Percentiles rank a stretch among this genome's conserved stretches.
phyloP scores from a whole-genome alignment of 2,329 filamentous ascomycete genomes.

The Aspergillus persii region DNA sequence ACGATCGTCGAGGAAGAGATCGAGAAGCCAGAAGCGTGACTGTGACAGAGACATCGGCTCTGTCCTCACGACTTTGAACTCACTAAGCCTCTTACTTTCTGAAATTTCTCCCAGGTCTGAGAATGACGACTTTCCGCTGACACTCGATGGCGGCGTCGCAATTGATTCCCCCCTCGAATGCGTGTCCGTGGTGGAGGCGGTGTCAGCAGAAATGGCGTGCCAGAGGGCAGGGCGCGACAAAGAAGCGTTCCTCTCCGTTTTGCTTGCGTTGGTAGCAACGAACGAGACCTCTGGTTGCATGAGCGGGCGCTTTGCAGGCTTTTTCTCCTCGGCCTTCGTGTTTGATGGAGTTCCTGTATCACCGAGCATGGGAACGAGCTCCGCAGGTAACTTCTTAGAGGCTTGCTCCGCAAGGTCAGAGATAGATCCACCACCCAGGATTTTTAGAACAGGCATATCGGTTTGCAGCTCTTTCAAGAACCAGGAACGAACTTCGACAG shows the following conservation, averaged over 20 bases:
- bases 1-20: background rate
- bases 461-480: slow-evolving; percentile 45
- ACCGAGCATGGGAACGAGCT: background rate
- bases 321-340: background rate
- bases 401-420: background rate
- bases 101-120: background rate
- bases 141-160: background rate
- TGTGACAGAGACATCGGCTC: background rate
- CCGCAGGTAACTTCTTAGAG: background rate
- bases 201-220: background rate
- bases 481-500: slow-evolving; percentile 48
- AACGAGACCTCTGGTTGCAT: background rate
- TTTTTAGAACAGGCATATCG: slow-evolving; percentile 49
- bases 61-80: background rate
- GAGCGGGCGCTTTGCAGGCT: background rate
- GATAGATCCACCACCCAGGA: slow-evolving; percentile 38
- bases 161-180: background rate
- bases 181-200: background rate
- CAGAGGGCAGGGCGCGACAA: background rate
- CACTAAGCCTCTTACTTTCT: background rate
- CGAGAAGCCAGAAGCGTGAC: background rate
- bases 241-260: background rate
- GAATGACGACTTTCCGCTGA: background rate
- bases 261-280: background rate
- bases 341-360: background rate